Evolutionary conservation across 768 basidiomycete species (phyloP).

Genomic region (Astraeus odoratus): DNA sequence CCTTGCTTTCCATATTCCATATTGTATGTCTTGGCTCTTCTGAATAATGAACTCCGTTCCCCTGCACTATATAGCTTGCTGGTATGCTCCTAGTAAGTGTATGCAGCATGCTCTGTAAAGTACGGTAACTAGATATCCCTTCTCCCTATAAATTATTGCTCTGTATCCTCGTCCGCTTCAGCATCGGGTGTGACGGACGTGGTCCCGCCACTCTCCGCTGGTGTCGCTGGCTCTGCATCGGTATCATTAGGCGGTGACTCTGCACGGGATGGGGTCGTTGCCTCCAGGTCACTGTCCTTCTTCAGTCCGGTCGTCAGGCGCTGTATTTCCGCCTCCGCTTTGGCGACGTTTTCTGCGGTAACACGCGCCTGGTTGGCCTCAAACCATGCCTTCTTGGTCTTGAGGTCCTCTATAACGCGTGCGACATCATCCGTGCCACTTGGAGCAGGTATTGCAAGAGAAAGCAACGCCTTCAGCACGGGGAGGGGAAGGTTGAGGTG

Average conservation of each 20-base stretch:
- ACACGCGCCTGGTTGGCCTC: constrained; percentile 83
- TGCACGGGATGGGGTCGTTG: constrained; percentile 12
- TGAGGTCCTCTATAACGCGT: constrained; percentile 82
- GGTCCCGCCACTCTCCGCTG: constrained; percentile 27
- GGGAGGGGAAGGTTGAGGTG: constrained; percentile 61
- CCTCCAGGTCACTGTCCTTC: constrained; percentile 27
- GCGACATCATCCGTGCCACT: constrained; percentile 66
- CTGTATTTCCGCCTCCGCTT: constrained; percentile 71
- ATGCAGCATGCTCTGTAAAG: constrained; percentile 13
- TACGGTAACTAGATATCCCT: constrained; percentile 12
- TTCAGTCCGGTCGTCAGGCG: constrained; percentile 45
- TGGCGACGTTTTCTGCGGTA: constrained; percentile 73
- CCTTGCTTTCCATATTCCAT: constrained; percentile 23
- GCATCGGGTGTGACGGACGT: constrained; percentile 30
- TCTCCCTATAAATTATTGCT: constrained; percentile 7
- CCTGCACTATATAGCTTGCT: constrained; percentile 11
- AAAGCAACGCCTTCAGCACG: constrained; percentile 83
- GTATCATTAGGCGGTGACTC: constrained; percentile 35
- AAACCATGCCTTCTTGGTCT: constrained; percentile 93
- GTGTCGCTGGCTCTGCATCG: constrained; percentile 40
- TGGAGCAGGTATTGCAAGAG: constrained; percentile 88
- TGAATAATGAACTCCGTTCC: constrained; percentile 25
- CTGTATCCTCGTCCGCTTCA: constrained; percentile 29
- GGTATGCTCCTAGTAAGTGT: constrained; percentile 15
- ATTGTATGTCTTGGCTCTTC: constrained; percentile 26